Evolutionary conservation across 305 asterid genomes (phyloP), one percentile per base, ranked within the genome.

Genomic region (Fraxinus albicans): DNA sequence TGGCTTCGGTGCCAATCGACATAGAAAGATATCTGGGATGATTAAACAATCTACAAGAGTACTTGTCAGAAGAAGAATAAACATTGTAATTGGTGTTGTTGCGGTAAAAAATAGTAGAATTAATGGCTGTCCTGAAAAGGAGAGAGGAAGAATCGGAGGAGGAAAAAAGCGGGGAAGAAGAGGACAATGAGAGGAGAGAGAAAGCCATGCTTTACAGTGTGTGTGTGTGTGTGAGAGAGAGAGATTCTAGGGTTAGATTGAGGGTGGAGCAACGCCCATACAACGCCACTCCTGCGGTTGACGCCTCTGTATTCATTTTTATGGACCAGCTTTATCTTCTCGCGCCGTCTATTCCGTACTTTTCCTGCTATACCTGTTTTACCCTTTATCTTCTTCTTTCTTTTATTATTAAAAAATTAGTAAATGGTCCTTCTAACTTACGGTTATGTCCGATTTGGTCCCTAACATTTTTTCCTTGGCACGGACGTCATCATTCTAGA

Each of bases 171-270:
- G 86, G 85, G 73, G 84, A 80, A 81, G 81, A 78, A 75, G 85
- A 85, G 29, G 92, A 83, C 50, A 83, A 82, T 33, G 91, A 87
- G 77, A 88, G 58, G 77, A 90, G 82, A 80, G 91, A 86, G 89
- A 89, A 86, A 40, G 92, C 50, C 38, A 10, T 82, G 10, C 67
- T 79, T 8, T 35, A 72, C 35, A 19, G 0, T 47, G 60, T 77
- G 13, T 27, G 6, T 12, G 40, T 13, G 3, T 63, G 29, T 6
- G 23, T 10, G 74, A 65, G 73, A 1, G 36, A 27, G 74, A 70
- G 76, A 70, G 2, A 17, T 2, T 7, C 33, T 17, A 72, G 77
- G 25, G 25, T 17, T 8, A 72, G 42, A 2, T 6, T 15, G 77
- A 33, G 25, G 77, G 25, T 33, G 77, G 77, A 72, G 77, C 44